Conservation (phyloP, 2,329 filamentous ascomycete genomes). For the Chalaropsis thielavioides region DNA sequence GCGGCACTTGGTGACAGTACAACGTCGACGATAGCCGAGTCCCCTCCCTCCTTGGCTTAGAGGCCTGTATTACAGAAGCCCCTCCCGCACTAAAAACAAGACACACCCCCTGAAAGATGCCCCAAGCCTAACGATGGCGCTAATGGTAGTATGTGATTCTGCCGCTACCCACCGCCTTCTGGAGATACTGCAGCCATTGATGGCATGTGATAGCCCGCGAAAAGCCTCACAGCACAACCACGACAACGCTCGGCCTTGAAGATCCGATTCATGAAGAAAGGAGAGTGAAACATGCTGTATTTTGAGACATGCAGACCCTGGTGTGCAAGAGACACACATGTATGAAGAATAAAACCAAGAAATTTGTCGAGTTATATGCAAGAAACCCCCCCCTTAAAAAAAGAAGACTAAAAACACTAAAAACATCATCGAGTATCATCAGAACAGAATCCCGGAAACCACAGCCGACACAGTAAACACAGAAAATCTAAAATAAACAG, state of each 20-base stretch:
- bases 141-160: neutral
- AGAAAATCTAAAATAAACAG: neutral
- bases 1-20: neutral
- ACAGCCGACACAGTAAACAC: neutral
- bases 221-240: neutral
- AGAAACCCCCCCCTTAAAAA: too few relatives aligned
- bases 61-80: neutral
- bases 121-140: neutral
- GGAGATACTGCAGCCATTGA: neutral
- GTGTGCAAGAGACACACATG: neutral
- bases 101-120: neutral
- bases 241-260: too few relatives aligned
- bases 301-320: too few relatives aligned
- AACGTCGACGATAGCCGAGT: neutral
- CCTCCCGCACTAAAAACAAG: neutral
- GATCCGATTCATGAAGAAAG: too few relatives aligned
- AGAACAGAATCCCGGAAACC: neutral
- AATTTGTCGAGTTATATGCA: neutral
- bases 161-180: slow-evolving; percentile 4
- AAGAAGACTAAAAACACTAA: neutral
- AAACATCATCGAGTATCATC: slow-evolving; percentile 1
- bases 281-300: too few relatives aligned
- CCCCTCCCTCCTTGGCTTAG: neutral
- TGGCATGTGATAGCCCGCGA: neutral
- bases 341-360: neutral